These are phyloP conservation scores for Pythium periplocum DNA, from an alignment of 352 stramenopile species.

Conservation along the genomic window DNA sequence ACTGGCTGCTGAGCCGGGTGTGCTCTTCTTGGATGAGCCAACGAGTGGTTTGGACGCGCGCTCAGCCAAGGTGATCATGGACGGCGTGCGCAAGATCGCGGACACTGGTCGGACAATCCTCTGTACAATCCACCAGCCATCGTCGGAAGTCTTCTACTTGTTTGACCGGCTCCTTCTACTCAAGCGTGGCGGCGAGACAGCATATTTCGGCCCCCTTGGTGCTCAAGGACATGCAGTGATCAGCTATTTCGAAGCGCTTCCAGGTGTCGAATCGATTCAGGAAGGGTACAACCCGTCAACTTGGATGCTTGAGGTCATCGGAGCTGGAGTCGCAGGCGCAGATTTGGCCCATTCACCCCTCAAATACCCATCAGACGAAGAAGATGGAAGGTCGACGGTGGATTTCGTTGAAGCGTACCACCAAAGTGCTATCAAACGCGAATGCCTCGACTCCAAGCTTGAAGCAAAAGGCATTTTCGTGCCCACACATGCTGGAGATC, in stretches of 20 bases:
- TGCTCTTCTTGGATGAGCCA: slow-evolving; percentile 90
- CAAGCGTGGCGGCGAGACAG: slow-evolving; percentile 51
- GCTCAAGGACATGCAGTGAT: slow-evolving; percentile 27
- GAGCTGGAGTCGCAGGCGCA: slow-evolving; percentile 28
- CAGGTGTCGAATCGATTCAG: slow-evolving; percentile 44
- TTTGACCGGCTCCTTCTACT: slow-evolving; percentile 89
- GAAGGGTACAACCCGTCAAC: slow-evolving; percentile 65
- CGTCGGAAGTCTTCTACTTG: slow-evolving; percentile 83
- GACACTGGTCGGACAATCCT: slow-evolving; percentile 71
- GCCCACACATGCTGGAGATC: slow-evolving; percentile 13
- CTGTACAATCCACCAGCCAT: slow-evolving; percentile 93
- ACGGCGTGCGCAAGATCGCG: slow-evolving; percentile 85
- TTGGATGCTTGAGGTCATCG: slow-evolving; percentile 69
- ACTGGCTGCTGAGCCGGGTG: slow-evolving; percentile 78
- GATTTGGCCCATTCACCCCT: neutral
- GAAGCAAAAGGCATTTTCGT: slow-evolving; percentile 24
- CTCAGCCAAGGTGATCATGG: slow-evolving; percentile 83
- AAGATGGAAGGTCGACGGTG: slow-evolving; percentile 31
- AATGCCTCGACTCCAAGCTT: slow-evolving; percentile 22
- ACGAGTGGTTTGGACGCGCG: slow-evolving; percentile 89
- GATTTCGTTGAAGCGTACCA: slow-evolving; percentile 36
- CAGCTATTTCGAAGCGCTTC: slow-evolving; percentile 65
- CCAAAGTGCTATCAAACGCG: slow-evolving; percentile 22
- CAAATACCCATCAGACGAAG: slow-evolving; percentile 16
- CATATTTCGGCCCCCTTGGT: slow-evolving; percentile 52